These are phyloP conservation scores for Pichia heedii DNA, from an alignment of 805 yeast genomes.

Conservation along the genomic window DNA sequence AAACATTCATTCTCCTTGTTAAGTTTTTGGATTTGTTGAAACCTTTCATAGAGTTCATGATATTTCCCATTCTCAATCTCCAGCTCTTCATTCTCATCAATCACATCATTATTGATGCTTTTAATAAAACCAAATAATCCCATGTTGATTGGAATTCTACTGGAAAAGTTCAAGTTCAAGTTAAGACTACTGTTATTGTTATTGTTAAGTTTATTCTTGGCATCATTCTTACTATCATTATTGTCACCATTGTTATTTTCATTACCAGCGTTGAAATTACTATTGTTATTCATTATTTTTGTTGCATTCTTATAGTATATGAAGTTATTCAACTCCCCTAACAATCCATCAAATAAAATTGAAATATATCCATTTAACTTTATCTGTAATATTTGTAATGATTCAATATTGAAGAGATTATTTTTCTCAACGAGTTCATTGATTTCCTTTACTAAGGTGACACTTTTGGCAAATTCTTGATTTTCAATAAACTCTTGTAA, in stretches of 20 bases:
- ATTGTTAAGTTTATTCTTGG: too few species aligned
- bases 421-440: conserved; percentile 39
- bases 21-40: conserved; percentile 31
- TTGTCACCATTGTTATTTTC: not conserved
- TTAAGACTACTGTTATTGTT: too few species aligned
- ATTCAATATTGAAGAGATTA: conserved; percentile 49
- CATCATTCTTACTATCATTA: too few species aligned
- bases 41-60: conserved; percentile 14
- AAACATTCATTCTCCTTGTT: conserved; percentile 53
- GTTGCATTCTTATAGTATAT: conserved; percentile 16
- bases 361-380: conserved; percentile 49
- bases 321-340: conserved; percentile 72
- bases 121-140: conserved; percentile 9
- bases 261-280: not conserved
- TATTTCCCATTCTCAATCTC: conserved; percentile 15
- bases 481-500: conserved; percentile 63
- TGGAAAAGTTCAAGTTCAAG: not conserved
- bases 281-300: not conserved
- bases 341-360: conserved; percentile 55
- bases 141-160: conserved; percentile 5
- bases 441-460: conserved; percentile 30
- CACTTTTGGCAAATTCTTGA: conserved; percentile 49
- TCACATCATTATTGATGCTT: not conserved
- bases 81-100: conserved; percentile 5
- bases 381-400: conserved; percentile 40